Conservation (phyloP, 495 filamentous ascomycete species). For the Talaromyces proteolyticus region DNA sequence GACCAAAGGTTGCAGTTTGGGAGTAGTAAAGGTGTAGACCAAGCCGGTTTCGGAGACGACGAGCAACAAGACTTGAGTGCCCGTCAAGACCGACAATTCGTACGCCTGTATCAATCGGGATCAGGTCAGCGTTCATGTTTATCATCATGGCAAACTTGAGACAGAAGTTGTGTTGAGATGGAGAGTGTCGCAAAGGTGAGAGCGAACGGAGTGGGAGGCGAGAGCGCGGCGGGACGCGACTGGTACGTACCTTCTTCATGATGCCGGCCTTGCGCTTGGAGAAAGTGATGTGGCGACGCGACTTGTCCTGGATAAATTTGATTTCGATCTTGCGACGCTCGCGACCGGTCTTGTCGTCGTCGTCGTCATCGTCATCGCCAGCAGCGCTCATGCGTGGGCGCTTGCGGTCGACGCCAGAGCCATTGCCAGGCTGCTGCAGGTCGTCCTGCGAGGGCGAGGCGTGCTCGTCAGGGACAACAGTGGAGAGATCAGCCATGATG, state of each 20-base stretch:
- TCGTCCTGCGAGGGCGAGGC: constrained; percentile 47
- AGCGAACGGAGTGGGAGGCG: constrained; percentile 12
- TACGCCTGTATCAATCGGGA: constrained; percentile 62
- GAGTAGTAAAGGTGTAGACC: constrained; percentile 99
- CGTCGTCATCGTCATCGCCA: constrained; percentile 94
- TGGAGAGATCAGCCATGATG: constrained; percentile 38
- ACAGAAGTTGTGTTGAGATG: not conserved
- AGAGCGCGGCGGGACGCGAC: constrained; percentile 19
- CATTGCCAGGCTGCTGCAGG: constrained; percentile 42
- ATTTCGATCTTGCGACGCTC: constrained; percentile 99
- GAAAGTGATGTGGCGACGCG: constrained; percentile 98
- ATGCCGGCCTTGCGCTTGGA: constrained; percentile 99
- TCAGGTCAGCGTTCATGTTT: not conserved
- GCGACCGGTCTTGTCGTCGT: constrained; percentile 96
- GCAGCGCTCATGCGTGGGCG: constrained; percentile 73
- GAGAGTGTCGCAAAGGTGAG: too few relatives aligned
- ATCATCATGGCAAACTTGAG: not conserved
- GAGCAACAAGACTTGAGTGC: constrained; percentile 93
- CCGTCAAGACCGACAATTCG: constrained; percentile 94
- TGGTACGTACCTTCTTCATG: constrained; percentile 94
- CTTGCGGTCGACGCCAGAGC: constrained; percentile 68
- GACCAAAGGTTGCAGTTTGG: constrained; percentile 96
- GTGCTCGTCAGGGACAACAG: constrained; percentile 37
- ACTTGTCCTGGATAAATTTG: constrained; percentile 99
- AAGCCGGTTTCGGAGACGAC: constrained; percentile 98